A percentile compares a stretch with the other conserved stretches of the same genome.
Conservation (phyloP, 2,329 filamentous ascomycete genomes). For the Diaporthe sp. region DNA sequence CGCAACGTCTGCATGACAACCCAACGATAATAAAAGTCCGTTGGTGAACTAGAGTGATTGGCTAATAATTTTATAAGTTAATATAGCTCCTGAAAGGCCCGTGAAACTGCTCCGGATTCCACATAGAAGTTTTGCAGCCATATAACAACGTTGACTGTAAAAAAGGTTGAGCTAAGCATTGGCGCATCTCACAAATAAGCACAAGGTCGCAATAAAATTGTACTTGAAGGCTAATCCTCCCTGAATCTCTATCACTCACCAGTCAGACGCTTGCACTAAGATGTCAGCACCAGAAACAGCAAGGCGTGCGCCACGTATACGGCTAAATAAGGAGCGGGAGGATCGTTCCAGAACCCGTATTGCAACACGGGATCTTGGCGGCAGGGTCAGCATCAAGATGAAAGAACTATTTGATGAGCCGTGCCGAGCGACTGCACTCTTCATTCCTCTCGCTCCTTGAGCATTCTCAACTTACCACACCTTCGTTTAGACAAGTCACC, state of each 20-base stretch:
- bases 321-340: conserved; percentile 21
- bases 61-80: too few species aligned
- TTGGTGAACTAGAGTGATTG: too few species aligned
- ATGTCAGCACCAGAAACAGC: conserved; percentile 9
- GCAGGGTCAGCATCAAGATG: not conserved
- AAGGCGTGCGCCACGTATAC: not conserved
- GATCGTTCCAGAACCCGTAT: conserved; percentile 5
- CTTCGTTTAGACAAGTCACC: not conserved
- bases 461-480: not conserved
- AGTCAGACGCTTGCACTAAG: not conserved
- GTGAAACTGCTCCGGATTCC: too few species aligned
- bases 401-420: conserved; percentile 4
- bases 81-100: too few species aligned
- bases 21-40: too few species aligned
- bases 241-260: not conserved
- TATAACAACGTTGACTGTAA: too few species aligned
- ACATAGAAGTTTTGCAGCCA: too few species aligned
- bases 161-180: not conserved
- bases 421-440: not conserved
- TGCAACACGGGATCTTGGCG: conserved; percentile 12
- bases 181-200: not conserved
- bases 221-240: not conserved
- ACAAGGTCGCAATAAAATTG: not conserved
- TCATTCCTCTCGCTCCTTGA: not conserved
- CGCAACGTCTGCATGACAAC: too few species aligned